Percentiles rank a stretch among this genome's conserved stretches.
Evolutionary conservation across 1,284 basidiomycete species (phyloP).

Genomic region (Melampsora americana): DNA sequence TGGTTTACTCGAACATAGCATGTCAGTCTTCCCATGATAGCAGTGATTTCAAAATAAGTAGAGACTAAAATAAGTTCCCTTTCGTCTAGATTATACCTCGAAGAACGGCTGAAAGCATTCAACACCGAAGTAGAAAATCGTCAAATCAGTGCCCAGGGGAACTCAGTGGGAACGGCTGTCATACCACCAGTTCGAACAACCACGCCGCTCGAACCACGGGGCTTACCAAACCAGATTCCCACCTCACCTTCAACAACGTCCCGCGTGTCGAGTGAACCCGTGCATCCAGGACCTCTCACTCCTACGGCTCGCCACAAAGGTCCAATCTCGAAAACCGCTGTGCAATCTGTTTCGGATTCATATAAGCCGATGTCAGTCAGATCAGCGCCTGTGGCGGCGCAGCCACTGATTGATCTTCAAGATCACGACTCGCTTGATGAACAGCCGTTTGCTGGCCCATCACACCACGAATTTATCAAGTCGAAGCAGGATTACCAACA

Average conservation of each 20-base stretch:
- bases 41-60: background rate
- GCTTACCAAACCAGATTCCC: background rate
- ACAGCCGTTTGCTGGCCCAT: no score
- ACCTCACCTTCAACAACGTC: slow-evolving; percentile 33
- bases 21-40: slow-evolving; percentile 1
- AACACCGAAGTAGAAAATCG: slow-evolving; percentile 34
- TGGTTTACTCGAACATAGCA: slow-evolving; percentile 24
- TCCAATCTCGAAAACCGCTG: background rate
- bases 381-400: no score
- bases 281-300: background rate
- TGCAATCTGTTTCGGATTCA: background rate
- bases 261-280: slow-evolving; percentile 26
- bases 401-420: no score
- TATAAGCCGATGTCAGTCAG: background rate
- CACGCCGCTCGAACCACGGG: background rate
- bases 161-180: background rate
- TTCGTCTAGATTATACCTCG: slow-evolving; percentile 14
- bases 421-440: no score
- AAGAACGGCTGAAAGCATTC: slow-evolving; percentile 23
- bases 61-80: background rate
- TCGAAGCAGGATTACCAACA: no score
- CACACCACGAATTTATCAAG: no score
- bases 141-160: background rate
- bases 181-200: slow-evolving; percentile 7
- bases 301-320: slow-evolving; percentile 4